Evolutionary conservation across 768 basidiomycete genomes (phyloP).

Genomic region (Termitomyces sp.): DNA sequence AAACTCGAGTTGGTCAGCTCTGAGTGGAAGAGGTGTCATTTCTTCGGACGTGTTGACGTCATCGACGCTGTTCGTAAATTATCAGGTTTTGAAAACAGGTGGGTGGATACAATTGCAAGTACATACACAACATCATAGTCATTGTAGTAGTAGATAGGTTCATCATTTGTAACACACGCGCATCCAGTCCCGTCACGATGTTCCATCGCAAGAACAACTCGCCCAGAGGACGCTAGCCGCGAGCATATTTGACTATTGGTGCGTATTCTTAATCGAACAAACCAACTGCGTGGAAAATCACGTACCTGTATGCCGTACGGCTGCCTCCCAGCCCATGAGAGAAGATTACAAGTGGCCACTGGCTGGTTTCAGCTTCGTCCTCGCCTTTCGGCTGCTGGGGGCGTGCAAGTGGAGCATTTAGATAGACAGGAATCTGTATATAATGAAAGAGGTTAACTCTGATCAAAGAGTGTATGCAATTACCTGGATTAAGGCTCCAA

Average conservation of each 20-base stretch:
- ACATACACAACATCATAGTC: conserved; percentile 53
- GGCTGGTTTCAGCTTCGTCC: conserved; percentile 10
- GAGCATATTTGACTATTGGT: conserved; percentile 58
- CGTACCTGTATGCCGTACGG: conserved; percentile 62
- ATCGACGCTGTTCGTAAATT: conserved; percentile 20
- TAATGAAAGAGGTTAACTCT: not conserved
- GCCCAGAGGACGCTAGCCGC: conserved; percentile 70
- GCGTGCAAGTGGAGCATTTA: conserved; percentile 47
- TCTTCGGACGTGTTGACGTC: conserved; percentile 16
- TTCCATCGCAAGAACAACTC: conserved; percentile 76
- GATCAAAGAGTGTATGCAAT: not conserved
- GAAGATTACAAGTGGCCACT: conserved; percentile 80
- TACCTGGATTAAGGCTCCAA: conserved; percentile 44
- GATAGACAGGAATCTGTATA: conserved; percentile 50
- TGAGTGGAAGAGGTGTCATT: conserved; percentile 39
- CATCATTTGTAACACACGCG: conserved; percentile 33
- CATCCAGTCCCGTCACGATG: conserved; percentile 80
- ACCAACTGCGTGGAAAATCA: not conserved
- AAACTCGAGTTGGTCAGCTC: conserved; percentile 65
- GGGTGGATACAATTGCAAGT: not conserved
- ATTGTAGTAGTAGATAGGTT: conserved; percentile 44
- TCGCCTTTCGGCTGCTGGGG: conserved; percentile 21
- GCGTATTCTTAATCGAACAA: not conserved
- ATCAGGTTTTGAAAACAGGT: not conserved
- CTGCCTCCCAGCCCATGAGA: conserved; percentile 81